Percentiles rank a stretch among this genome's conserved stretches.
Evolutionary conservation across 2,329 filamentous ascomycete species (phyloP).

Genomic region (Microdochium nivale): DNA sequence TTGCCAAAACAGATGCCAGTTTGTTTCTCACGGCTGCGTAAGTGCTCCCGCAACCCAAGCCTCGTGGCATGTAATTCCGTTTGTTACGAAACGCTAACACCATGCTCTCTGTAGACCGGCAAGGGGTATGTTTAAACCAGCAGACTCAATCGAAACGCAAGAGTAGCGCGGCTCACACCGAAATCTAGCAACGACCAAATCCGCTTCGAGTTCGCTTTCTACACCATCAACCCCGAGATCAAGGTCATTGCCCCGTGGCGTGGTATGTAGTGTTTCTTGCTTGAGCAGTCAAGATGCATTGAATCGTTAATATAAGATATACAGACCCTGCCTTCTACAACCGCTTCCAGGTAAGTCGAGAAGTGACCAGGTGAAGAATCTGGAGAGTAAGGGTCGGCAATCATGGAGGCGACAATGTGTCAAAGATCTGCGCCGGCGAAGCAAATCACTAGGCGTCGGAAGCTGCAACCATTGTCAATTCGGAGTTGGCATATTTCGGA

Average conservation of each 20-base stretch:
- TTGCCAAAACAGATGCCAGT: slow-evolving; percentile 45
- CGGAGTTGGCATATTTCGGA: too few relatives aligned
- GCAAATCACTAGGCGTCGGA: too few relatives aligned
- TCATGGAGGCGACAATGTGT: too few relatives aligned
- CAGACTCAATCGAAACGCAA: background rate
- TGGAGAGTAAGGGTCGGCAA: too few relatives aligned
- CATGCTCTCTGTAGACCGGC: slow-evolving; percentile 23
- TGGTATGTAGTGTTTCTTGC: slow-evolving; percentile 5
- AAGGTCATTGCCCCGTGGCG: slow-evolving; percentile 72
- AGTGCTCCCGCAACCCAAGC: slow-evolving; percentile 19
- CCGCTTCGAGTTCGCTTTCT: slow-evolving; percentile 37
- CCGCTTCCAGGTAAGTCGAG: slow-evolving; percentile 42
- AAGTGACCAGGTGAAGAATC: too few relatives aligned
- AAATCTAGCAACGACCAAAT: slow-evolving; percentile 1
- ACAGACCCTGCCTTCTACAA: slow-evolving; percentile 58
- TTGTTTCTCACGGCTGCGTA: slow-evolving; percentile 42
- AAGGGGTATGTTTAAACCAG: background rate
- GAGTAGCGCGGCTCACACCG: background rate
- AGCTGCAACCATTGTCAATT: too few relatives aligned
- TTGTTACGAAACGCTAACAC: slow-evolving; percentile 26
- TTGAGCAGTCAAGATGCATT: background rate
- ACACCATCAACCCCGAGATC: slow-evolving; percentile 54
- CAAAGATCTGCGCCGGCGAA: too few relatives aligned
- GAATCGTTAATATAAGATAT: background rate
- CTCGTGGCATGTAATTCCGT: slow-evolving; percentile 4